A percentile compares a stretch with the other conserved stretches of the same genome.
Conservation (phyloP, 495 filamentous ascomycete genomes). For the Trichoderma asperelloides region DNA sequence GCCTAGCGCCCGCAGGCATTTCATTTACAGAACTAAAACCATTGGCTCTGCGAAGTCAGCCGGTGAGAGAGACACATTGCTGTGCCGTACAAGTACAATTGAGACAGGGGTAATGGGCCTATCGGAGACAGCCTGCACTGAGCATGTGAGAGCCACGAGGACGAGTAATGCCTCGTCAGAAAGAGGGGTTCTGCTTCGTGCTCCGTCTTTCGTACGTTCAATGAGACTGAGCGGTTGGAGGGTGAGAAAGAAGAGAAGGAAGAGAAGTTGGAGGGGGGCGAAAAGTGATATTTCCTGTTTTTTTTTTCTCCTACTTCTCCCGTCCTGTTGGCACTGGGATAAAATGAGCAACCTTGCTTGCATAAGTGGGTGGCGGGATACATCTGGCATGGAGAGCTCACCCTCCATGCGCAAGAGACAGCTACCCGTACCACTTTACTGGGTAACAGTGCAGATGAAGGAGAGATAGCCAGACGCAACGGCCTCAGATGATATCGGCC, state of each 20-base stretch:
- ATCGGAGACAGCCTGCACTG: conserved; percentile 1
- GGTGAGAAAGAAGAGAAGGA: background rate
- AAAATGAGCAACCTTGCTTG: too few species aligned
- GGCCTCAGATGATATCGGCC: background rate
- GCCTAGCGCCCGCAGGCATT: background rate
- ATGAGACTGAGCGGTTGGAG: background rate
- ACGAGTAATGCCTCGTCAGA: background rate
- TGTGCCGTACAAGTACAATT: background rate
- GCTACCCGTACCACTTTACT: background rate
- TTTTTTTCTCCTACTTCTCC: too few species aligned
- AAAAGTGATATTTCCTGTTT: background rate
- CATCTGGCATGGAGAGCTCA: too few species aligned
- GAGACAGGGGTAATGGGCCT: background rate
- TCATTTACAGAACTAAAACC: background rate
- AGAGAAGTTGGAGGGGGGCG: background rate
- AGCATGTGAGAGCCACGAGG: background rate
- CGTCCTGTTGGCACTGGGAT: too few species aligned
- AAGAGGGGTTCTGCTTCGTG: background rate
- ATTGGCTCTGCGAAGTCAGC: conserved; percentile 3
- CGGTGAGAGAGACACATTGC: background rate
- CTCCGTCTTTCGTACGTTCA: background rate
- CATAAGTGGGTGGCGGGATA: too few species aligned
- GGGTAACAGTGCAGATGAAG: background rate
- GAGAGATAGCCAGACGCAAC: background rate
- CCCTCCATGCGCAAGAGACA: too few species aligned